Conservation (phyloP, 176 grass and related monocot genomes). For the Oryza glaberrima region DNA sequence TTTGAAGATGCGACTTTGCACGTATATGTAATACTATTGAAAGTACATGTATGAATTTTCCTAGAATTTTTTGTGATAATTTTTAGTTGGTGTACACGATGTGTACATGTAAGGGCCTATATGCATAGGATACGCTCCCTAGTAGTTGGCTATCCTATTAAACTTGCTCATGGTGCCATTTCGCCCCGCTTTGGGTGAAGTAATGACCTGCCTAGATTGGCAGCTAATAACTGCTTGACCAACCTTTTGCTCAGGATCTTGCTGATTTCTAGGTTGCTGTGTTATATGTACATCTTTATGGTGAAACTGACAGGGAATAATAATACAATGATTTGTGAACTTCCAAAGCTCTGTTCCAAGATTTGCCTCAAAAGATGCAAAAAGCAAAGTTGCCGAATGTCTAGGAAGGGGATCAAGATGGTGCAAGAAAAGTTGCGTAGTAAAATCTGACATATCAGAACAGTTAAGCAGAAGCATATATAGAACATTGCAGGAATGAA, state of each 20-base stretch:
- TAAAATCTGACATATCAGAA: slow-evolving; percentile 11
- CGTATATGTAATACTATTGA: too few species aligned
- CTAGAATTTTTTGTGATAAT: too few species aligned
- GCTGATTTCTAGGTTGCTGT: not conserved
- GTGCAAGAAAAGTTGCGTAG: not conserved
- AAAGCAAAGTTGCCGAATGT: slow-evolving; percentile 33
- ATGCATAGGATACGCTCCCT: too few species aligned
- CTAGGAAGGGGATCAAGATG: not conserved
- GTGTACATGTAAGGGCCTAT: too few species aligned
- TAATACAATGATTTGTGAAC: slow-evolving; percentile 19
- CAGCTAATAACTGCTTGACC: not conserved
- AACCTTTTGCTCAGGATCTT: not conserved
- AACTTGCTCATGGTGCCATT: not conserved
- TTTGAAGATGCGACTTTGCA: too few species aligned
- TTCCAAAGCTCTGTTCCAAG: slow-evolving; percentile 16
- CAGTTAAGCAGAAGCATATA: not conserved
- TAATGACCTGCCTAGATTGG: not conserved
- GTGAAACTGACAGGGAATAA: slow-evolving; percentile 32
- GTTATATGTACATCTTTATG: not conserved
- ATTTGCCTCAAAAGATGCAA: slow-evolving; percentile 23
- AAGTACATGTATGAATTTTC: too few species aligned
- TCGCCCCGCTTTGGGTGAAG: not conserved
- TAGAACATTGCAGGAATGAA: not conserved
- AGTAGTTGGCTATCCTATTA: too few species aligned
- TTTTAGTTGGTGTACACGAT: too few species aligned